Evolutionary conservation across 345 rosid genomes (phyloP).

Genomic region (Iberis pinnata): DNA sequence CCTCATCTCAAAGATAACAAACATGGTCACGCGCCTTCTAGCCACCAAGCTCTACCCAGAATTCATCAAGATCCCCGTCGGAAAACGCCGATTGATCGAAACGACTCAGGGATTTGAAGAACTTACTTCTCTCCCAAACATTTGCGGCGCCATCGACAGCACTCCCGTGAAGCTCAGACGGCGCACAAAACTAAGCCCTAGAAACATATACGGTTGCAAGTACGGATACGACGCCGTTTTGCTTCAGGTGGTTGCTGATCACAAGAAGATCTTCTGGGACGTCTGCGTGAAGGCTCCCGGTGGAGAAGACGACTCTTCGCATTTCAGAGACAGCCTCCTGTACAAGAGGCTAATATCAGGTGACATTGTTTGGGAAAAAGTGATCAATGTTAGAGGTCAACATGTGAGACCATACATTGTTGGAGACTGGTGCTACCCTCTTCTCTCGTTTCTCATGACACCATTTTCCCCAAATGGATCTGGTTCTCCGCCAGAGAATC

Average conservation of each 20-base stretch:
- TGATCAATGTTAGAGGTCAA: slow-evolving; percentile 65
- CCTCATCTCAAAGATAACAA: slow-evolving; percentile 84
- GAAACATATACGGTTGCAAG: slow-evolving; percentile 42
- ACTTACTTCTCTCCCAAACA: slow-evolving; percentile 78
- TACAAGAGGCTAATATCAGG: slow-evolving; percentile 75
- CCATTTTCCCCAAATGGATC: slow-evolving; percentile 78
- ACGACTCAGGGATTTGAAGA: slow-evolving; percentile 89
- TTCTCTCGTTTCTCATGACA: slow-evolving; percentile 76
- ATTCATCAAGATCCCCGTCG: slow-evolving; percentile 80
- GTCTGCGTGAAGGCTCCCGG: slow-evolving; percentile 95
- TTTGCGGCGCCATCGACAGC: slow-evolving; percentile 87
- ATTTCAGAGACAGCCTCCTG: slow-evolving; percentile 82
- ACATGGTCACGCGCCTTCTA: slow-evolving; percentile 84
- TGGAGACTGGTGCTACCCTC: slow-evolving; percentile 96
- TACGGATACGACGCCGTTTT: slow-evolving; percentile 71
- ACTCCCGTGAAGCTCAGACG: slow-evolving; percentile 60
- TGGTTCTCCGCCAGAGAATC: slow-evolving; percentile 79
- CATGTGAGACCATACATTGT: slow-evolving; percentile 82
- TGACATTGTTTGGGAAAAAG: slow-evolving; percentile 91
- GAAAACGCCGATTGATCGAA: slow-evolving; percentile 73
- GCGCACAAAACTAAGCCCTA: slow-evolving; percentile 33
- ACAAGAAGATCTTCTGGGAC: slow-evolving; percentile 90
- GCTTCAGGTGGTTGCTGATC: slow-evolving; percentile 91
- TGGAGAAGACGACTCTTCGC: slow-evolving; percentile 65
- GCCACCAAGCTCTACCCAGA: slow-evolving; percentile 92